Evolutionary conservation across 1,139 yeast genomes (phyloP).

Genomic region (Candida freyschussii): DNA sequence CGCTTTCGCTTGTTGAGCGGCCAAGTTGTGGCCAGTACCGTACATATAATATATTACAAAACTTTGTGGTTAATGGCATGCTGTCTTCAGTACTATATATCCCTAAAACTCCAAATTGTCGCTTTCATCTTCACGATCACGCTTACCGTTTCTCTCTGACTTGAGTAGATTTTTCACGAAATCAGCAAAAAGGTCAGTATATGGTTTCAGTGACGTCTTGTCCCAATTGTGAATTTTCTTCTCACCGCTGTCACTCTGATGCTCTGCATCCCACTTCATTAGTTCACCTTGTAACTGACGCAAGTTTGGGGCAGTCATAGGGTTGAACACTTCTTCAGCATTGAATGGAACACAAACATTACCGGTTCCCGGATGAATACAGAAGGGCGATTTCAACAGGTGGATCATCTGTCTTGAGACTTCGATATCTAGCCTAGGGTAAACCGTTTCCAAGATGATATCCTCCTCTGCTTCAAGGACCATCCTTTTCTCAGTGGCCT

Average conservation of each 20-base stretch:
- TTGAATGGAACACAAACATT: conserved; percentile 94
- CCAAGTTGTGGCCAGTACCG: too few relatives aligned
- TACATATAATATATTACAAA: too few relatives aligned
- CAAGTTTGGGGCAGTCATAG: conserved; percentile 76
- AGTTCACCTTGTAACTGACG: conserved; percentile 44
- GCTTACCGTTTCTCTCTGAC: conserved; percentile 46
- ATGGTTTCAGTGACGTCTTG: conserved; percentile 69
- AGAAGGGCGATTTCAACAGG: conserved; percentile 94
- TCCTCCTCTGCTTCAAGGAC: conserved; percentile 79
- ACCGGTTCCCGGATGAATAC: conserved; percentile 97
- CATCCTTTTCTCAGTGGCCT: conserved; percentile 28
- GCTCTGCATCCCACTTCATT: conserved; percentile 36
- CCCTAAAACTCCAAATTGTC: conserved; percentile 26
- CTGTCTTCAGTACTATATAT: neutral
- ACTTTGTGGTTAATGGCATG: too few relatives aligned
- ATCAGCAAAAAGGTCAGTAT: conserved; percentile 61
- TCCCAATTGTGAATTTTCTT: conserved; percentile 44
- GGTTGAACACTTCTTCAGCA: conserved; percentile 61
- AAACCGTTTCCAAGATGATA: conserved; percentile 70
- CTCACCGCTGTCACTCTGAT: conserved; percentile 27
- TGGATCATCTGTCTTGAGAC: conserved; percentile 89
- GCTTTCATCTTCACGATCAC: conserved; percentile 35
- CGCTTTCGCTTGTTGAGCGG: too few relatives aligned
- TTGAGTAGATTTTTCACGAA: conserved; percentile 57
- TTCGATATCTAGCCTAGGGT: conserved; percentile 90